Evolutionary conservation across 345 rosid species (phyloP).

Genomic region (Hypericum androsaemum): DNA sequence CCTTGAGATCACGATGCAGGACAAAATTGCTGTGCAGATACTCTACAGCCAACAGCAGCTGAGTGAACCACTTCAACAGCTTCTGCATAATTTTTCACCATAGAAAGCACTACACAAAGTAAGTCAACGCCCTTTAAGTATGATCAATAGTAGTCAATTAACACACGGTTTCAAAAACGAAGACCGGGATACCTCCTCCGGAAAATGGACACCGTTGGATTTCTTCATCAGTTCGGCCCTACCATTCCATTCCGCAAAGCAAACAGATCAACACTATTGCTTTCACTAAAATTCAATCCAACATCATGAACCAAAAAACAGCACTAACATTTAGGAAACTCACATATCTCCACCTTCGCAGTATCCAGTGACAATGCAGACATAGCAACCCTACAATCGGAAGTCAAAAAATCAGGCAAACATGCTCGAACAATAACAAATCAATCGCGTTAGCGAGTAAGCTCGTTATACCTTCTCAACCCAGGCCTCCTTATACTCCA

Average conservation of each 20-base stretch:
- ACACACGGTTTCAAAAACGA: not conserved
- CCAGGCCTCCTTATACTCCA: conserved; percentile 99
- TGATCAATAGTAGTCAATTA: not conserved
- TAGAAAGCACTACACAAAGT: not conserved
- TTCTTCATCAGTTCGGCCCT: conserved; percentile 98
- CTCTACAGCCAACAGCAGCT: conserved; percentile 81
- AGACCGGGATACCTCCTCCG: conserved; percentile 63
- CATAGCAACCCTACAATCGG: conserved; percentile 78
- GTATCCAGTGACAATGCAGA: conserved; percentile 96
- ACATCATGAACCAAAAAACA: conserved; percentile 7
- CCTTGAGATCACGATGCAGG: conserved; percentile 92
- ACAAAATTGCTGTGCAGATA: conserved; percentile 93
- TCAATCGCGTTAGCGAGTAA: not conserved
- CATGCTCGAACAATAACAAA: not conserved
- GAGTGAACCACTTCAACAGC: conserved; percentile 97
- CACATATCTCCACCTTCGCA: conserved; percentile 99
- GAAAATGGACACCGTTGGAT: conserved; percentile 74
- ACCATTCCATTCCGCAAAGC: conserved; percentile 14
- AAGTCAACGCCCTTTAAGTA: conserved; percentile 12
- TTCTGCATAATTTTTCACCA: conserved; percentile 34
- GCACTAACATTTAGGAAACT: conserved; percentile 21
- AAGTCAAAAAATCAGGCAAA: not conserved
- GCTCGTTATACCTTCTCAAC: conserved; percentile 62
- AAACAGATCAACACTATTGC: conserved; percentile 1
- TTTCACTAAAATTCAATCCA: conserved; percentile 5